Percentiles rank a stretch among this genome's conserved stretches.
phyloP scores from a whole-genome alignment of 2,329 filamentous ascomycete genomes.

The Fusarium sp. region DNA sequence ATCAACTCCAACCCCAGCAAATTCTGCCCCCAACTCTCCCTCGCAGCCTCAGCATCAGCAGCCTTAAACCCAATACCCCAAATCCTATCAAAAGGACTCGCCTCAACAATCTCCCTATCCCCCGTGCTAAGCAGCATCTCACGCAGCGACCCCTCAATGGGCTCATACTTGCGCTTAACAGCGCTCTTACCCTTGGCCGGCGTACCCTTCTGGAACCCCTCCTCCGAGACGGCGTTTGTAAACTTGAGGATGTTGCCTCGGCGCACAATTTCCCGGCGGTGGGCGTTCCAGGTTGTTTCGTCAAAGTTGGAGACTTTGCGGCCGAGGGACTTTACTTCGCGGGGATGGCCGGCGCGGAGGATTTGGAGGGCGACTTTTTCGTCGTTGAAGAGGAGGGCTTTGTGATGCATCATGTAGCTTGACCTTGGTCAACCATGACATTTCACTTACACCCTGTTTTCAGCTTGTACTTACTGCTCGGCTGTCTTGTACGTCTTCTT shows the following conservation, averaged over 20 bases:
- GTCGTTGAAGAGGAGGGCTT: constrained; percentile 64
- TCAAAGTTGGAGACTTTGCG: constrained; percentile 66
- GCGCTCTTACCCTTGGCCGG: constrained; percentile 32
- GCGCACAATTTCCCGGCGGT: constrained; percentile 67
- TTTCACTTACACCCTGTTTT: no score
- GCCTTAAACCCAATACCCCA: constrained; percentile 75
- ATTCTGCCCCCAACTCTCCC: constrained; percentile 72
- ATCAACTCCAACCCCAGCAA: constrained; percentile 72
- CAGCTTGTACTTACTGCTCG: constrained; percentile 58
- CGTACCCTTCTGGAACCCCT: constrained; percentile 42
- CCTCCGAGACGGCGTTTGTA: constrained; percentile 53
- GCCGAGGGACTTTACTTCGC: constrained; percentile 65
- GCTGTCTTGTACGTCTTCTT: constrained; percentile 60
- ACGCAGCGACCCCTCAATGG: constrained; percentile 56
- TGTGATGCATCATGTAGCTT: constrained; percentile 68
- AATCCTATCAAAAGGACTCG: constrained; percentile 69
- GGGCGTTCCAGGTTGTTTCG: constrained; percentile 61
- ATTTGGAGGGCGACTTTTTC: constrained; percentile 58
- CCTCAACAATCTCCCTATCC: constrained; percentile 71
- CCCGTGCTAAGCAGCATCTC: constrained; percentile 68
- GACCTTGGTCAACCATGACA: background rate
- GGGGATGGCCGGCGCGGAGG: constrained; percentile 60
- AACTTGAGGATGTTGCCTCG: constrained; percentile 72
- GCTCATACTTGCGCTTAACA: constrained; percentile 30
- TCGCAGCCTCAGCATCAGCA: constrained; percentile 60